Evolutionary conservation across 768 basidiomycete species (phyloP).

Genomic region (Chalciporus sphaerocephalus): DNA sequence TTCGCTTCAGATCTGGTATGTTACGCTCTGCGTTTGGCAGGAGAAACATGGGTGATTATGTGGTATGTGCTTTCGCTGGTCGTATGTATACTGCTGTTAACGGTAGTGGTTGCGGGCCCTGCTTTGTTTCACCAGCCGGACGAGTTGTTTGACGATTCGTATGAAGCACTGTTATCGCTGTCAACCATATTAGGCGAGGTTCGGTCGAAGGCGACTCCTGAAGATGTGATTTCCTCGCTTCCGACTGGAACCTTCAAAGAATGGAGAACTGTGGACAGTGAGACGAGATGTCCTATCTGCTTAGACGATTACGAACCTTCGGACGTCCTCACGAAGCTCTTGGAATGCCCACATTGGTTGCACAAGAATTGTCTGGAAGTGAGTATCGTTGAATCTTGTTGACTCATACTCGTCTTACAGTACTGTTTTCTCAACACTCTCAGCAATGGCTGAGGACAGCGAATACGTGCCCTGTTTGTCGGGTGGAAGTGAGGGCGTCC

Average conservation of each 20-base stretch:
- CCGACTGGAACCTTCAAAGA: constrained; percentile 63
- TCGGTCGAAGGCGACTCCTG: constrained; percentile 59
- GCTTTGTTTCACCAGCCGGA: constrained; percentile 47
- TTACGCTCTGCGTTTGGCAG: constrained; percentile 20
- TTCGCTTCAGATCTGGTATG: constrained; percentile 23
- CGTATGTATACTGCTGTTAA: neutral
- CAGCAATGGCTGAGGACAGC: constrained; percentile 81
- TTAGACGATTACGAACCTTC: constrained; percentile 67
- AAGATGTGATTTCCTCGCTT: constrained; percentile 53
- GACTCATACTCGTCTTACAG: constrained; percentile 1
- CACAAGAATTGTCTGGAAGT: constrained; percentile 75
- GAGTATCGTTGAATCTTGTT: constrained; percentile 12
- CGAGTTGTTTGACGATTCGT: constrained; percentile 72
- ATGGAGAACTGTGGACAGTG: constrained; percentile 62
- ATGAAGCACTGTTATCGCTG: constrained; percentile 62
- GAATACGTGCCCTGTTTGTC: constrained; percentile 78
- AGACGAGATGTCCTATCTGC: constrained; percentile 78
- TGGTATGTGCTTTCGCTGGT: constrained; percentile 40
- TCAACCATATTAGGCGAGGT: constrained; percentile 63
- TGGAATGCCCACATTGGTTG: constrained; percentile 75
- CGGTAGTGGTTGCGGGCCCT: constrained; percentile 2
- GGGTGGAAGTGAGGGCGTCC: constrained; percentile 46
- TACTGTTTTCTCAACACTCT: neutral
- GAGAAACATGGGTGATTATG: constrained; percentile 39
- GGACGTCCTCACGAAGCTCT: constrained; percentile 63